Conservation (phyloP, 192 early-diverging fungal genomes). For the Spizellomyces punctatus region DNA sequence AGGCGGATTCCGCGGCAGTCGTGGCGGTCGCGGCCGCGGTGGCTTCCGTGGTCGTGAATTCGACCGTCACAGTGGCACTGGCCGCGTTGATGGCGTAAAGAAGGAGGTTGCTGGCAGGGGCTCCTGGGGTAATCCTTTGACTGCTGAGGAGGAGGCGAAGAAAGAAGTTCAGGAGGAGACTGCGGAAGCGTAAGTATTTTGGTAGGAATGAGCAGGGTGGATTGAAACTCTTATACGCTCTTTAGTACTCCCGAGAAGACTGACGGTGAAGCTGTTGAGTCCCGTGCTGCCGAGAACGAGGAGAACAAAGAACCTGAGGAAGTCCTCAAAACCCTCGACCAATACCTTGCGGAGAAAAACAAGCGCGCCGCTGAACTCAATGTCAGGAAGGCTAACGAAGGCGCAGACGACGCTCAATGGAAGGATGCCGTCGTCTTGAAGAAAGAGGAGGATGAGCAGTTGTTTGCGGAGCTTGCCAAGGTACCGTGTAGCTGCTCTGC, state of each 20-base stretch:
- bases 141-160: conserved; percentile 58
- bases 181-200: conserved; percentile 19
- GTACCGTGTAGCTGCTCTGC: conserved; percentile 34
- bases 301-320: conserved; percentile 68
- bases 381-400: conserved; percentile 86
- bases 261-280: conserved; percentile 6
- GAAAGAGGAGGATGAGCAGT: conserved; percentile 74
- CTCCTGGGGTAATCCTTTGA: conserved; percentile 74
- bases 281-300: conserved; percentile 25
- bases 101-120: conserved; percentile 78
- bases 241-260: conserved; percentile 17
- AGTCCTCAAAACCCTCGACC: conserved; percentile 80
- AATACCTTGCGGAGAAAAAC: conserved; percentile 76
- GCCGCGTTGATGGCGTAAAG: conserved; percentile 80
- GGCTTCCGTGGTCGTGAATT: conserved; percentile 70
- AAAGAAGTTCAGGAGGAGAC: conserved; percentile 48
- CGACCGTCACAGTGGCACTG: conserved; percentile 87
- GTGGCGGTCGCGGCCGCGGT: conserved; percentile 46
- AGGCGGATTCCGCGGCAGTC: conserved; percentile 23
- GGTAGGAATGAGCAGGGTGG: not conserved
- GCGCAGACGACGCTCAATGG: conserved; percentile 79
- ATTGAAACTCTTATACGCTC: not conserved
- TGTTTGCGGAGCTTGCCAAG: conserved; percentile 65
- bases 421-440: conserved; percentile 74
- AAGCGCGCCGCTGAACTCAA: conserved; percentile 55